Base-by-base conservation (phyloP, 495 filamentous ascomycete genomes). In the Penicillium fimorum region DNA sequence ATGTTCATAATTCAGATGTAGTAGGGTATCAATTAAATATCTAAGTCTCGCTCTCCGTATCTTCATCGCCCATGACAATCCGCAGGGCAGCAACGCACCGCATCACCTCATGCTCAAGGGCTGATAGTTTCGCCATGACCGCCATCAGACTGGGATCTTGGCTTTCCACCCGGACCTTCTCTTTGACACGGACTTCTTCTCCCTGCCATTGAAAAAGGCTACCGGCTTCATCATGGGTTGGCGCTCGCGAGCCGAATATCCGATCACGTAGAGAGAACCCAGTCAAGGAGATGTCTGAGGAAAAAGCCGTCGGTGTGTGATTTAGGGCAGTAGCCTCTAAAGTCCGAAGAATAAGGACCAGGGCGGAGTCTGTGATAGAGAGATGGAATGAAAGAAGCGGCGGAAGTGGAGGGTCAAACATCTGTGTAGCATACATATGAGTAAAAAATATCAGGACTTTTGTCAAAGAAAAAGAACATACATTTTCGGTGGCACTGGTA, bases 141-240 rank as follows among this genome's bases (percentile, higher is more conserved):
- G 87, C 84, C 74, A 98, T 82, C 58, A 98, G 60, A 66, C 85
- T 90, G 30, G 94, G 95, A 66, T 98, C 94, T 53, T 92, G 89
- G 54, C 85, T 92, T 74, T 96, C 94, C 6, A 97, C 90, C 29
- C 84, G 81, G 10, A 98, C 82, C 70, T 96, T 96, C 63, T 97
- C 94, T 58, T 82, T 85, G 18, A 98, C 95, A 42, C 80, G 84
- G 0, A 97, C 92, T 44, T 92, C 87, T 47, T 83, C 76, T 0
- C 84, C 86, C n/a, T 73, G 70, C 69, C 80, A 87, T 4, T 61
- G 69, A 66, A 96, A 97, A 0, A 88, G 76, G 22, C 84, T 78
- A 40, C 90, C 87, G 10, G 82, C 80, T 72, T 97, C 92, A 70
- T 97, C 92, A 71, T 97, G 90, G 56, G 83, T 85, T 20, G 81